A percentile compares a stretch with the other conserved stretches of the same genome.
phyloP scores from a whole-genome alignment of 2,329 filamentous ascomycete genomes.

The Epichloe gansuensis region DNA sequence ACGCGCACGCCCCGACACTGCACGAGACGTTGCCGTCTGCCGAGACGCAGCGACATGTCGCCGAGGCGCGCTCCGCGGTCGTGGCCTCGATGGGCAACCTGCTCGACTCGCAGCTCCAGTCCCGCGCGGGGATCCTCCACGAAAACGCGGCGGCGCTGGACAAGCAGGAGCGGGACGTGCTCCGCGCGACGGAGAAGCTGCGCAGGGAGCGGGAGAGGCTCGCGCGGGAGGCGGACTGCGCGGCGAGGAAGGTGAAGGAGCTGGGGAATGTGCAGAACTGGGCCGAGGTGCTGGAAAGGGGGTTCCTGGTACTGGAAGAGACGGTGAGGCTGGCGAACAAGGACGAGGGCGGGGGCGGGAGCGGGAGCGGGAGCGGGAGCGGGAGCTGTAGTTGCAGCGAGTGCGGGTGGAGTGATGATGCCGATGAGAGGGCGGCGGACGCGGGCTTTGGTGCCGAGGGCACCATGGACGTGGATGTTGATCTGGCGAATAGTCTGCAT shows the following conservation, averaged over 20 bases:
- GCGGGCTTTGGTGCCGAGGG: constrained; percentile 5
- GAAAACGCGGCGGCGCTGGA: constrained; percentile 52
- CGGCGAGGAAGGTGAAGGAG: constrained; percentile 58
- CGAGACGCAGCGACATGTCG: constrained; percentile 34
- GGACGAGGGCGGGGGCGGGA: constrained; percentile 14
- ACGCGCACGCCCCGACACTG: constrained; percentile 12
- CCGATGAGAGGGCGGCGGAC: constrained; percentile 5
- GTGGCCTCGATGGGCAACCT: constrained; percentile 56
- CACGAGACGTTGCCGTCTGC: constrained; percentile 28
- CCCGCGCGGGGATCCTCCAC: constrained; percentile 58
- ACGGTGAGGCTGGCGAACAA: constrained; percentile 44
- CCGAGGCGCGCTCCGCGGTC: constrained; percentile 46
- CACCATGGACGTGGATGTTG: constrained; percentile 12
- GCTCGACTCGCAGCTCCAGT: constrained; percentile 55
- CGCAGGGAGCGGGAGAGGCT: constrained; percentile 54
- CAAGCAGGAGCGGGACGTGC: constrained; percentile 55
- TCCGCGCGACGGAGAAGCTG: constrained; percentile 46
- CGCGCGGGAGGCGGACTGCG: constrained; percentile 49
- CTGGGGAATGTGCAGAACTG: constrained; percentile 76
- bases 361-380: constrained; percentile 7
- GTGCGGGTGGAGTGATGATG: constrained; percentile 18
- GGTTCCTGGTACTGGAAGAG: constrained; percentile 53
- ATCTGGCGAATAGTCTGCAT: constrained; percentile 5
- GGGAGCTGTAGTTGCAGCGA: constrained; percentile 28
- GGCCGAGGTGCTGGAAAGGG: constrained; percentile 67